A percentile compares a stretch with the other conserved stretches of the same genome.
These are phyloP conservation scores for Alternaria angustiovoidea DNA, from an alignment of 2,329 filamentous ascomycete species.

Conservation along the genomic window DNA sequence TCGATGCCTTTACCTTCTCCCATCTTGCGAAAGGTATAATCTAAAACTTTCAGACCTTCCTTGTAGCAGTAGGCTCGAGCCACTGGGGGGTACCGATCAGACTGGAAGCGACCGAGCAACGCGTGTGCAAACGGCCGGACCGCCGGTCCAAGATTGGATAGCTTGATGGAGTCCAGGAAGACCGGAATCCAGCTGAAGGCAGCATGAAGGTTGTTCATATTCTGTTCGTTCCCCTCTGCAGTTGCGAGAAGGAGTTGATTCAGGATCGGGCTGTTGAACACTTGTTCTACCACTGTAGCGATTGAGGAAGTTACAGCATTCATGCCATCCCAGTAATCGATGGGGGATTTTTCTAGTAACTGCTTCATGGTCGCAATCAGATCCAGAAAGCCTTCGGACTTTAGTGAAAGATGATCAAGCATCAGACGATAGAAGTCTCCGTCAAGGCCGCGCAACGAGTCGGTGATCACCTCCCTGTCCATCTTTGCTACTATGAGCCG, in stretches of 20 bases:
- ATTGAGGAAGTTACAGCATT: conserved; percentile 82
- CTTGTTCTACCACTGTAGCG: conserved; percentile 80
- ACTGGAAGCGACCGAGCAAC: conserved; percentile 72
- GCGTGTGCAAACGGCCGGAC: conserved; percentile 81
- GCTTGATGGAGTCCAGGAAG: conserved; percentile 79
- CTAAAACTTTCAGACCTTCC: conserved; percentile 60
- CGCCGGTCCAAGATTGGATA: conserved; percentile 78
- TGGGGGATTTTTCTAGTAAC: conserved; percentile 77
- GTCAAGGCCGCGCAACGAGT: conserved; percentile 81
- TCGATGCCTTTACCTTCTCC: conserved; percentile 42
- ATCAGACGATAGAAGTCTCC: conserved; percentile 69
- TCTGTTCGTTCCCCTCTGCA: conserved; percentile 56
- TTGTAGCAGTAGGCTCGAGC: conserved; percentile 69
- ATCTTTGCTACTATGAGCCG: conserved; percentile 76
- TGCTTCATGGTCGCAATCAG: conserved; percentile 74
- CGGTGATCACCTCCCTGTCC: conserved; percentile 75
- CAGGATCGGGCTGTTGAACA: conserved; percentile 77
- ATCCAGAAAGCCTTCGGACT: conserved; percentile 66
- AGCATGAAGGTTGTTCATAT: conserved; percentile 65
- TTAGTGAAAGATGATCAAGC: conserved; percentile 68
- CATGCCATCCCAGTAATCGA: conserved; percentile 88
- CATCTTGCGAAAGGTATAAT: conserved; percentile 46
- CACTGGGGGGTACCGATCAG: conserved; percentile 62
- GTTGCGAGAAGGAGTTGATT: conserved; percentile 64
- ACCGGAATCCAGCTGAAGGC: conserved; percentile 80